Conservation (phyloP, 495 filamentous ascomycete species). For the Cercophora sp. region DNA sequence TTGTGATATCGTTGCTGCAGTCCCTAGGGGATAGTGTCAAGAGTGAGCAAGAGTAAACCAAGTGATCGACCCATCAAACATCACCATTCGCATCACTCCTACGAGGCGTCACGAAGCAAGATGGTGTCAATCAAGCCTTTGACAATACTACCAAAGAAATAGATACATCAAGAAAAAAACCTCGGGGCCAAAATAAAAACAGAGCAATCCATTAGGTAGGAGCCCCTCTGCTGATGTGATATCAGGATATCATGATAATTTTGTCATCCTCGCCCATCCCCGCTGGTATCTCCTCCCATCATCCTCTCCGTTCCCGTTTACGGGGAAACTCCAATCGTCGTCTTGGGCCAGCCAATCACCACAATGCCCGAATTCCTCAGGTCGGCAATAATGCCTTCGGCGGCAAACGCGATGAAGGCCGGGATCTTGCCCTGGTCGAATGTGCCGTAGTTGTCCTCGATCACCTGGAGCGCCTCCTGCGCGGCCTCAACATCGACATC, state of each 20-base stretch:
- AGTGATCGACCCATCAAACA: too few relatives aligned
- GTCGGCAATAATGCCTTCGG: slow-evolving; percentile 19
- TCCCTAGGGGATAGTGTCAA: too few relatives aligned
- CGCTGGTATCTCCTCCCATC: background rate
- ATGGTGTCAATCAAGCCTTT: slow-evolving; percentile 17
- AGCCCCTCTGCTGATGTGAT: too few relatives aligned
- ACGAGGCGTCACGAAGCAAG: too few relatives aligned
- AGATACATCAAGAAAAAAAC: background rate
- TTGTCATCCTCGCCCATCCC: background rate
- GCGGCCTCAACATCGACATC: background rate
- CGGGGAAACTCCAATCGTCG: slow-evolving; percentile 10
- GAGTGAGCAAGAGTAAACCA: too few relatives aligned
- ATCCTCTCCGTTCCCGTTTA: slow-evolving; percentile 16
- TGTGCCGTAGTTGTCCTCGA: slow-evolving; percentile 20
- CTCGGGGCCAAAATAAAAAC: background rate
- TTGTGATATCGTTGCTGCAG: too few relatives aligned
- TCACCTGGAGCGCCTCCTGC: slow-evolving; percentile 8
- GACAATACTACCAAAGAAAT: slow-evolving; percentile 4
- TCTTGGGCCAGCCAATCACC: slow-evolving; percentile 4
- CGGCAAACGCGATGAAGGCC: slow-evolving; percentile 16
- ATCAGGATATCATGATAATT: background rate
- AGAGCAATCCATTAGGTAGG: too few relatives aligned
- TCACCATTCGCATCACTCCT: background rate
- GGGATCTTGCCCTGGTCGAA: slow-evolving; percentile 18
- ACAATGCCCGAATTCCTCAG: slow-evolving; percentile 21